Percentiles rank a stretch among this genome's conserved stretches.
Evolutionary conservation across 73 alveolate genomes (phyloP).

Genomic region (Durusdinium trenchii): DNA sequence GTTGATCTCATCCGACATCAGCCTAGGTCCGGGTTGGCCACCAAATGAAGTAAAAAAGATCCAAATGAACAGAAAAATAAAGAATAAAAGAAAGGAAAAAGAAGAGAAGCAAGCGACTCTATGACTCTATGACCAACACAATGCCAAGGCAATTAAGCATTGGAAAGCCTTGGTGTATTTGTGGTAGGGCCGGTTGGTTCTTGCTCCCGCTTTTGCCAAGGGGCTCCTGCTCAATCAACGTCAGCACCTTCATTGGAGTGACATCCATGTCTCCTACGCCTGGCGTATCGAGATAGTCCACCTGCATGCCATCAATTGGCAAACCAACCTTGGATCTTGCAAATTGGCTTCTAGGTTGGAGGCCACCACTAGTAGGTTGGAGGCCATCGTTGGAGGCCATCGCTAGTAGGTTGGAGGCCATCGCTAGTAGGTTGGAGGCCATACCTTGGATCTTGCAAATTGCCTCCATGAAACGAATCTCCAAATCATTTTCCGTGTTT

Average conservation of each 20-base stretch:
- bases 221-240: constrained; percentile 32
- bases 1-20: constrained; percentile 40
- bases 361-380: neutral
- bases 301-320: constrained; percentile 39
- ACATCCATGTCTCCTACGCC: constrained; percentile 84
- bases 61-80: neutral
- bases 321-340: constrained; percentile 41
- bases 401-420: neutral
- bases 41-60: neutral
- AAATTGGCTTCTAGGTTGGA: neutral
- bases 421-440: neutral
- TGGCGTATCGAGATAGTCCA: constrained; percentile 67
- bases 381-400: neutral
- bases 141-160: neutral
- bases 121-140: too few relatives aligned
- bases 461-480: neutral
- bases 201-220: neutral
- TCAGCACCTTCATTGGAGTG: constrained; percentile 71
- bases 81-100: neutral
- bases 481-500: constrained; percentile 1
- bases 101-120: neutral
- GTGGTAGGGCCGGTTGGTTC: too few relatives aligned
- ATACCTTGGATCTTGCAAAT: neutral
- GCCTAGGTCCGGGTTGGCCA: neutral
- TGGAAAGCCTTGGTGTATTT: neutral